Evolutionary conservation across 306 rosid species (phyloP).

Genomic region (Quercus cerris): DNA sequence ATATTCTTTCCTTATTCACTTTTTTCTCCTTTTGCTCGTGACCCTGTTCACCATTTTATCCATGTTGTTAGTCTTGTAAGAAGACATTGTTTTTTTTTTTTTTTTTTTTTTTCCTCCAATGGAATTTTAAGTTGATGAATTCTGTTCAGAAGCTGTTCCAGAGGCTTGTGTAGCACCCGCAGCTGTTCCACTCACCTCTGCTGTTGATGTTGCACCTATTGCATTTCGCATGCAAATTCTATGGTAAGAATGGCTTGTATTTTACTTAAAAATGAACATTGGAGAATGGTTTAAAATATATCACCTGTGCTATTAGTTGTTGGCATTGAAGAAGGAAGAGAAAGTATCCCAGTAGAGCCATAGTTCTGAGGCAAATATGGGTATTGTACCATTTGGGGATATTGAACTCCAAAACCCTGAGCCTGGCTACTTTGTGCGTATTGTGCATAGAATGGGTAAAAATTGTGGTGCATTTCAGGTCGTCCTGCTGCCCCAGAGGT

Average conservation of each 20-base stretch:
- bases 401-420: conserved; percentile 65
- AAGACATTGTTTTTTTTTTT: conserved; percentile 2
- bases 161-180: conserved; percentile 43
- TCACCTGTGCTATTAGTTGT: conserved; percentile 51
- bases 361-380: conserved; percentile 69
- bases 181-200: conserved; percentile 15
- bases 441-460: conserved; percentile 75
- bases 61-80: conserved; percentile 45
- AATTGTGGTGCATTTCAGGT: conserved; percentile 50
- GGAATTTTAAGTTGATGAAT: conserved; percentile 38
- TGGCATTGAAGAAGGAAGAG: conserved; percentile 60
- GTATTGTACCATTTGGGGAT: conserved; percentile 64
- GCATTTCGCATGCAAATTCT: conserved; percentile 21
- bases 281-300: not conserved
- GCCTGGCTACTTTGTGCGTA: conserved; percentile 55
- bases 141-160: conserved; percentile 49
- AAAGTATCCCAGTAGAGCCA: conserved; percentile 53
- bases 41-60: conserved; percentile 21
- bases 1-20: conserved; percentile 13
- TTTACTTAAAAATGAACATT: not conserved
- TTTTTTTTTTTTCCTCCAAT: conserved; percentile 1
- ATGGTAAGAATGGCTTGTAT: not conserved
- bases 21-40: conserved; percentile 5
- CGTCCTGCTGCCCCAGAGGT: conserved; percentile 54
- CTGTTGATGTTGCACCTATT: conserved; percentile 36